Base-by-base conservation (phyloP, 371 early-diverging fungal genomes). In the Dentiscutata heterogama region DNA sequence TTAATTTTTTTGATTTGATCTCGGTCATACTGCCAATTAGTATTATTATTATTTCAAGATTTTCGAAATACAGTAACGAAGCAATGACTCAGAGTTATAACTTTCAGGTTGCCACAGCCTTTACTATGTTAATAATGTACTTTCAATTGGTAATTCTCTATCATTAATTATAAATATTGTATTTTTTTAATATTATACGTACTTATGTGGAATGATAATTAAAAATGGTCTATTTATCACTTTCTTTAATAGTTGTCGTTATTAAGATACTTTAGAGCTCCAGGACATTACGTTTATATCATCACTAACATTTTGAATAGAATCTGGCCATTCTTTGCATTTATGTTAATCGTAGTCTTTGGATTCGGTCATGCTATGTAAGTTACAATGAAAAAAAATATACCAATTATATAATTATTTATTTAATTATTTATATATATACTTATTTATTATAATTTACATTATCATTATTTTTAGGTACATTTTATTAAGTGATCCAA, bases 51-150 rank as follows among this genome's bases (percentile, higher is more conserved):
- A 16, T 25, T 14, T 18, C 8, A 25, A 2, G 7, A n/a, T 1
- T 71, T 0, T 25, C 22, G 7, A 46, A 46, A 46, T 46, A n/a
- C 42, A 6, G 0, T 25, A 11, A 22, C 3, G 22, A n/a, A 50
- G 6, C 22, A 25, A n/a, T 42, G 0, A 68, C 6, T 22, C 46
- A 3, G 16, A 0, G 25, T 7, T 5, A 35, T 35, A 31, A 16
- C 0, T 18, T 11, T 10, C 7, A 25, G 0, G 50, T 50, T 51
- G 39, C 46, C 14, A 46, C 3, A 10, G 39, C 71, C 13, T 71
- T 71, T 71, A 25, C 71, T 22, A 25, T 46, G 39, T 50, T 71
- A 16, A n/a, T 71, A 22, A 71, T 71, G 51, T 71, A 25, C 14
- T 22, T 67, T 18, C 31, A 67, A 67, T 20, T 67, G 58, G 58